These are phyloP conservation scores for Penicillium sp. DNA, from an alignment of 2,329 filamentous ascomycete genomes.

Conservation along the genomic window DNA sequence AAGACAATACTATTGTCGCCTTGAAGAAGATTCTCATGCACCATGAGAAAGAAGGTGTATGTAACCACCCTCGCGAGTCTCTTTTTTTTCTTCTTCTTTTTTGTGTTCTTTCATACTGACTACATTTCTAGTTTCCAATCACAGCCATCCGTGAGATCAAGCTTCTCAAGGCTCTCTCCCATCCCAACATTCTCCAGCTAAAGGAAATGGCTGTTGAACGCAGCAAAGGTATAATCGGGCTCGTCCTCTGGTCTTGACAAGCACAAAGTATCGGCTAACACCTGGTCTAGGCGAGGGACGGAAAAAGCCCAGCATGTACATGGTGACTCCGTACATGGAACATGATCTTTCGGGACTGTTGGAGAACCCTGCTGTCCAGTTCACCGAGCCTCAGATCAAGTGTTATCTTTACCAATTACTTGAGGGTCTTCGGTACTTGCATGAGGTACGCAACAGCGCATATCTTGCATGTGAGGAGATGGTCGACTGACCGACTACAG, in stretches of 20 bases:
- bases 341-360: conserved; percentile 96
- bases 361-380: conserved; percentile 84
- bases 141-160: conserved; percentile 97
- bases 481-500: conserved; percentile 17
- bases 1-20: conserved; percentile 69
- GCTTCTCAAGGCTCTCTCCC: conserved; percentile 88
- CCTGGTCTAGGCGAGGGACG: conserved; percentile 60
- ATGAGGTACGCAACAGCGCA: conserved; percentile 51
- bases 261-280: conserved; percentile 12
- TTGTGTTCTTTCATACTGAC: not conserved
- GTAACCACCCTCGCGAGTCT: conserved; percentile 19
- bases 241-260: not conserved
- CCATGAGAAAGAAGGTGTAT: conserved; percentile 91
- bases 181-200: conserved; percentile 77
- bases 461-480: conserved; percentile 8
- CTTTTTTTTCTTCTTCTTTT: not conserved
- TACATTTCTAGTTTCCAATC: conserved; percentile 69
- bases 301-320: conserved; percentile 81
- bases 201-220: conserved; percentile 95
- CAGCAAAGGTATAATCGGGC: conserved; percentile 48
- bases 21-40: conserved; percentile 99
- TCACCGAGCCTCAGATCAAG: conserved; percentile 88
- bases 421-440: conserved; percentile 81
- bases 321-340: conserved; percentile 98
- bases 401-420: conserved; percentile 95